Base-by-base conservation (phyloP, 2,329 filamentous ascomycete species). In the Xenosphaeropsis pyriputrescens region DNA sequence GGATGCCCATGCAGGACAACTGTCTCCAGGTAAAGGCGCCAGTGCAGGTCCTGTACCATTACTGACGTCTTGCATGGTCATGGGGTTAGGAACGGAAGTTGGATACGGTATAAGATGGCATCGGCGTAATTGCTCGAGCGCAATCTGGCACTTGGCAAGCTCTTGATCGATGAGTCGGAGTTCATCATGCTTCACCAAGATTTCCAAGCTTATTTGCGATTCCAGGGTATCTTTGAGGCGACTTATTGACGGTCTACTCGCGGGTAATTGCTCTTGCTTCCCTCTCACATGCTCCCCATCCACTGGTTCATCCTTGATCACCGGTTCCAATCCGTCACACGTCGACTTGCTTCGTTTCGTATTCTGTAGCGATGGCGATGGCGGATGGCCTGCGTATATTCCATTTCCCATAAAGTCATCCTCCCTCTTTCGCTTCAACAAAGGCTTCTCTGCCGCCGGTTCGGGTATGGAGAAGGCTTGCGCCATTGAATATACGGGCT, bases 141-240 rank as follows among this genome's bases (percentile, higher is more conserved):
- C 85, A 45, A 88, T 67, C 63, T 96, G 88, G 54, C 88, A 95
- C 64, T 95, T 96, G 46, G 85, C 89, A 46, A 96, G 71, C 62
- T 96, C 91, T 60, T 94, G 86, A 55, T 96, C 85, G 57, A 96
- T 94, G 48, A 94, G 68, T 40, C 88, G 84, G 42, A 96, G 64
- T 63, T 98, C 91, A 52, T 91, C 78, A 60, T 98, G 91, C 67
- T 95, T 96, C 56, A 93, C 64, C 45, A 96, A 64, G 38, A 96
- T 88, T 63, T 95, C 88, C 47, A 91, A 73, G 52, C 86, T 84
- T 57, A 96, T 80, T 59, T 95, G 83, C 44, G 85, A 77, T 54
- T 86, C 79, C 54, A 96, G 81, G 11, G 45, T 43, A 29, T 53
- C 47, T 29, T 46, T 54, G 44, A 62, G 47, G 36, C 51, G 54